Base-by-base conservation (phyloP, 371 early-diverging fungal species). In the Mucor irregularis region DNA sequence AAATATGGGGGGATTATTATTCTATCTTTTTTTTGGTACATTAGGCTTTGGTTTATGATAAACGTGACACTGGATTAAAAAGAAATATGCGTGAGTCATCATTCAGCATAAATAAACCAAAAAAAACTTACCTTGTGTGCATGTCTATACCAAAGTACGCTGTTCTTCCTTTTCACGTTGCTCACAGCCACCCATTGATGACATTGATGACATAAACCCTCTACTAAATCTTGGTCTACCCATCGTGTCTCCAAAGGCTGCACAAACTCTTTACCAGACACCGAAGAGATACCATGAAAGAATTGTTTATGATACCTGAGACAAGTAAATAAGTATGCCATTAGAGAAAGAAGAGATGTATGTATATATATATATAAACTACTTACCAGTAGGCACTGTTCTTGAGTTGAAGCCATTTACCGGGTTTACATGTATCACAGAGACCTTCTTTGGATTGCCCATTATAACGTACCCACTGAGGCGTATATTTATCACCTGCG, bases 261-360 rank as follows among this genome's bases (percentile, higher is more conserved):
- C 10, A 82, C 68, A 67, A 95, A 95, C 21, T 85, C 80, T 55
- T 83, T 77, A 19, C 95, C 93, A 21, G 95, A 90, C 0, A 91
- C 88, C 0, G 93, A 90, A 13, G 93, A 94, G n/a, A 95, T 92
- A 31, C 96, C 96, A 58, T 95, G 84, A 50, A 78, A 87, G 66
- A 93, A 94, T 68, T 95, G 94, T 73, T 91, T 95, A 75, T 95
- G 96, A 62, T 95, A 95, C 88, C 87, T 86, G n/a, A 29, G 22
- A 28, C 19, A 38, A 8, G 9, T 30, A 49, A 9, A n/a, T n/a
- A n/a, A n/a, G n/a, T n/a, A n/a, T n/a, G n/a, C n/a, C n/a, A n/a
- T n/a, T n/a, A n/a, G n/a, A n/a, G n/a, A n/a, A n/a, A n/a, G n/a
- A n/a, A n/a, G n/a, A n/a, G n/a, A 22, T 31, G 10, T 31, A 25